Base-by-base conservation (phyloP, 805 yeast species). In the Kockiozyma suomiensis region DNA sequence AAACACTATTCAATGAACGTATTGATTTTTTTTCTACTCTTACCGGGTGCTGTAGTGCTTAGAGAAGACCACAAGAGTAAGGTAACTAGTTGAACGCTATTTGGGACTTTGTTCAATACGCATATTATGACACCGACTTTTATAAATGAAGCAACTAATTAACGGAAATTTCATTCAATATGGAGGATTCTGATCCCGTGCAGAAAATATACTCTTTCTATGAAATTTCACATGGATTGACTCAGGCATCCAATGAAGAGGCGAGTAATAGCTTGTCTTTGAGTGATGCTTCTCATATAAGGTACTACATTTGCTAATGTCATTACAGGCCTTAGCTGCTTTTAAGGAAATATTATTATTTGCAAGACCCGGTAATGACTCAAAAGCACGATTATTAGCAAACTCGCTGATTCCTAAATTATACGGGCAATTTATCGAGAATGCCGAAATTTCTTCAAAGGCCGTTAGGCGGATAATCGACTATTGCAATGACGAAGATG, bases 381-480 rank as follows among this genome's bases (percentile, higher is more conserved):
- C 25, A 13, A 55, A 38, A 10, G 61, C 54, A 10, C 54, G 61
- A n/a, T 21, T 43, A 17, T 50, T 62, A 15, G 65, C 65, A 3
- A 59, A 37, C 45, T 61, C 66, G 13, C 56, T 62, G 21, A 50
- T 62, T 23, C 61, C 61, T 21, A 61, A 61, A 17, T 30, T 62
- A 32, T 62, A 61, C 35, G 43, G 33, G 12, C 12, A 15, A 19
- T 61, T 62, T 46, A 50, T 56, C 8, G 57, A 49, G n/a, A 40
- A 43, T 26, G 23, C 32, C 4, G 50, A 21, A 12, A 19, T 58
- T 17, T 28, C 59, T 10, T 49, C 61, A 12, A 37, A 19, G 15
- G 65, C 65, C 15, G 59, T 62, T 7, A 65, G 61, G 40, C 46
- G 47, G 23, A 50, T 60, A 56, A 57, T 62, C 41, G 65, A 61